These are phyloP conservation scores for Tetrahymena malaccensis DNA, from an alignment of 73 alveolate genomes.

Conservation along the genomic window DNA sequence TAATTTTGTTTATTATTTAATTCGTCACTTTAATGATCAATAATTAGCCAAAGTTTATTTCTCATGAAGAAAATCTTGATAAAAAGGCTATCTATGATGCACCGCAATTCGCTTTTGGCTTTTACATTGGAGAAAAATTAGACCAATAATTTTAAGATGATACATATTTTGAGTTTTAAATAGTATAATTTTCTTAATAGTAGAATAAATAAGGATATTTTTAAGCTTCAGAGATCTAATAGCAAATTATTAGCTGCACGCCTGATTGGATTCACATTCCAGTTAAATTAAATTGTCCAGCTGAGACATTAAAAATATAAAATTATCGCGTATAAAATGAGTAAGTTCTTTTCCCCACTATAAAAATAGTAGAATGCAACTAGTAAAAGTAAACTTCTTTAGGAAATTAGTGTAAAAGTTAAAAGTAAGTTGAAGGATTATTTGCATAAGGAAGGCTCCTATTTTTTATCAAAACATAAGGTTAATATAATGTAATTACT, in stretches of 20 bases:
- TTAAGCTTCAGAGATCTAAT: neutral
- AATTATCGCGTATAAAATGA: neutral
- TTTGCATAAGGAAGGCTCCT: neutral
- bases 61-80: neutral
- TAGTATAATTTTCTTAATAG: neutral
- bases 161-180: neutral
- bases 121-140: neutral
- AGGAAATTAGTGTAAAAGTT: neutral
- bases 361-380: neutral
- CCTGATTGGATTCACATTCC: neutral
- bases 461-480: neutral
- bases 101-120: neutral
- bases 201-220: neutral
- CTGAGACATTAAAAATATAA: too few relatives aligned
- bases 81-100: neutral
- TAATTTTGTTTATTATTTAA: too few relatives aligned
- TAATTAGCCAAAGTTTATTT: neutral
- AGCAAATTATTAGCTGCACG: neutral
- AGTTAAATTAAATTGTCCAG: neutral
- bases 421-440: neutral
- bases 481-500: neutral
- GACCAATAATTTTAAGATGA: neutral
- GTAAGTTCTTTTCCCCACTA: neutral
- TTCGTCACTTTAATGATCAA: neutral
- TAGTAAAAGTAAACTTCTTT: neutral